Percentiles rank a stretch among this genome's conserved stretches.
phyloP scores from a whole-genome alignment of 2,329 filamentous ascomycete genomes.

The Epichloe coenophiala region DNA sequence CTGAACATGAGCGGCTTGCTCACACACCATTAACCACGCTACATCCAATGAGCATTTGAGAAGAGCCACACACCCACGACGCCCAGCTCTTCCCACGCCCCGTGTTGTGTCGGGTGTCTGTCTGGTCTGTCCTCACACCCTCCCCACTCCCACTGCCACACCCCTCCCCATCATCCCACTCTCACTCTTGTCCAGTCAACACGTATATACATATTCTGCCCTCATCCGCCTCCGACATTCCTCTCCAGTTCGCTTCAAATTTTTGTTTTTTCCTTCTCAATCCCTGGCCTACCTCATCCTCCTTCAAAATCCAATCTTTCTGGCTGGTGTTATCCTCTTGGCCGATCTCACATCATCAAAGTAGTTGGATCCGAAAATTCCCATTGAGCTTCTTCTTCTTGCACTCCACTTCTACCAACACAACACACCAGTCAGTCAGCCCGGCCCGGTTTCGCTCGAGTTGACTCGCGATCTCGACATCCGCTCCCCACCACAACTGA shows the following conservation, averaged over 20 bases:
- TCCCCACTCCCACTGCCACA: slow-evolving; percentile 1
- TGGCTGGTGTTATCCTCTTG: not conserved
- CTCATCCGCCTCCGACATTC: slow-evolving; percentile 7
- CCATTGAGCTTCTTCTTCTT: not conserved
- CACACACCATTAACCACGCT: slow-evolving; percentile 2
- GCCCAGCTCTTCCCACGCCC: not conserved
- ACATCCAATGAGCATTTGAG: no score
- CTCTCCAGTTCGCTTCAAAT: slow-evolving; percentile 1
- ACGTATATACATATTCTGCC: slow-evolving; percentile 11
- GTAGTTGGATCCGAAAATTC: not conserved
- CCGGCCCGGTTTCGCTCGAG: slow-evolving; percentile 8
- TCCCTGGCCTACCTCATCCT: not conserved
- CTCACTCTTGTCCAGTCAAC: no score
- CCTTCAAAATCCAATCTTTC: not conserved
- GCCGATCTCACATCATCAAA: not conserved
- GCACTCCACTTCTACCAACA: slow-evolving; percentile 1
- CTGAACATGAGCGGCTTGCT: not conserved
- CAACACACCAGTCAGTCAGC: not conserved
- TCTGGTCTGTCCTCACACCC: not conserved
- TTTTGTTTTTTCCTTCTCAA: not conserved
- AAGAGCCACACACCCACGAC: not conserved
- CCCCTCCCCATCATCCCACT: not conserved
- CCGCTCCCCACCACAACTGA: slow-evolving; percentile 1
- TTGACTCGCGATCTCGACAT: slow-evolving; percentile 10
- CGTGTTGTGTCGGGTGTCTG: not conserved